Base-by-base conservation (phyloP, 1,139 yeast genomes). In the Debaryomyces singareniensis region DNA sequence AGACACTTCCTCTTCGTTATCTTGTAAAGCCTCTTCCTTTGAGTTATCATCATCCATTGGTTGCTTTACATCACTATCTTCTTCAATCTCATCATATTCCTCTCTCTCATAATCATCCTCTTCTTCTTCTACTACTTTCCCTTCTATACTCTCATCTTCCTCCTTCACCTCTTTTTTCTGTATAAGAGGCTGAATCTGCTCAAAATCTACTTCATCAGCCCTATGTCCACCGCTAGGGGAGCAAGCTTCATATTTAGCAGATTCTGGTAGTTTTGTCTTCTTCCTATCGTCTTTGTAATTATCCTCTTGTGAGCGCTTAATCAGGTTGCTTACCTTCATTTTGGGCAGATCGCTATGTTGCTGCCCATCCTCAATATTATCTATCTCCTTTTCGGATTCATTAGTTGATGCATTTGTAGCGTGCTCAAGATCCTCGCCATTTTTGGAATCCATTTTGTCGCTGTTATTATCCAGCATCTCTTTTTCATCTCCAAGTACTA, bases 401-500 rank as follows among this genome's bases (percentile, higher is more conserved):
- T 23, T 23, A 23, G 25, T 7, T 29, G 6, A n/a, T n/a, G n/a
- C n/a, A n/a, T n/a, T n/a, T n/a, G n/a, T n/a, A n/a, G n/a, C n/a
- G n/a, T n/a, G n/a, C n/a, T n/a, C n/a, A n/a, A n/a, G n/a, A n/a
- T n/a, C n/a, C n/a, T 25, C 33, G 5, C 32, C 32, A 10, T 32
- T 31, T 11, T 43, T 49, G 20, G 41, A 45, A 9, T 42, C 47
- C 18, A 38, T 45, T 13, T 24, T 30, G 12, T 45, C 54, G 5
- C 47, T 45, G 28, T 47, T 54, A 24, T 49, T 53, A 33, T 55
- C 65, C 3, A 60, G 51, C 39, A 65, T 58, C 45, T 55, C 53
- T 37, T 61, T 57, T 51, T 60, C 44, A 54, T 61, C 44, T 49
- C 71, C 51, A 9, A n/a, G n/a, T n/a, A n/a, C n/a, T n/a, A n/a